Evolutionary conservation across 2,329 filamentous ascomycete genomes (phyloP).

Genomic region (Epichloe sylvatica): DNA sequence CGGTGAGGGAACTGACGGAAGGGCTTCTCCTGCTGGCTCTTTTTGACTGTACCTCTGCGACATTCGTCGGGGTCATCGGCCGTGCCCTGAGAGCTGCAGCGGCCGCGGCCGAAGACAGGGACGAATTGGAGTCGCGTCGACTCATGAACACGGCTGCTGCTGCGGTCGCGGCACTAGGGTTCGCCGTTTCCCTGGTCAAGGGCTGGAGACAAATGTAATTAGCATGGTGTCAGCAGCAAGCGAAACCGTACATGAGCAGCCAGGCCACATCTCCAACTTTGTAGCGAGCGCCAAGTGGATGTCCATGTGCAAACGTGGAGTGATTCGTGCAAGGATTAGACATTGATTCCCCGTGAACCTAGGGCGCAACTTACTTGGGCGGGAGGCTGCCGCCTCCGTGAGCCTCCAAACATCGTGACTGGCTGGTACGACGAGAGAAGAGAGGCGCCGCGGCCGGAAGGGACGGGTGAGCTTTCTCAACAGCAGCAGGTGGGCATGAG

Average conservation of each 20-base stretch:
- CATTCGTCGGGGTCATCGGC: conserved; percentile 62
- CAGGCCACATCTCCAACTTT: not conserved
- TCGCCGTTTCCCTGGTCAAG: conserved; percentile 48
- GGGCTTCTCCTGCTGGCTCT: conserved; percentile 60
- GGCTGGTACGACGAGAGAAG: not conserved
- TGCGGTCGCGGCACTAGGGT: conserved; percentile 62
- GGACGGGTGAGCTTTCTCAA: conserved; percentile 6
- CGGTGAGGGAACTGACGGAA: conserved; percentile 55
- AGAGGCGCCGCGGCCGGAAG: conserved; percentile 1
- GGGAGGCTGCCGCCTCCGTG: conserved; percentile 34
- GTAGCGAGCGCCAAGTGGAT: not conserved
- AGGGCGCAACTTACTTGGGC: conserved; percentile 29
- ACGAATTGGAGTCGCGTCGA: conserved; percentile 48
- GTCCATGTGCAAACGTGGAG: not conserved
- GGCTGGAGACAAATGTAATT: conserved; percentile 30
- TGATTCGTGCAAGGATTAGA: not conserved
- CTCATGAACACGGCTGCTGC: conserved; percentile 65
- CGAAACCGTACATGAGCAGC: not conserved
- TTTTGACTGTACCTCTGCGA: conserved; percentile 77
- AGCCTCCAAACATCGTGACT: conserved; percentile 34
- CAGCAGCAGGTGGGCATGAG: conserved; percentile 7
- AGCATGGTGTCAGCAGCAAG: not conserved
- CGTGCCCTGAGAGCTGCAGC: conserved; percentile 70
- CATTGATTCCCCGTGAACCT: not conserved
- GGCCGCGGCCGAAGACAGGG: conserved; percentile 72